These are phyloP conservation scores for Boletus rex-veris DNA, from an alignment of 768 basidiomycete genomes.

Conservation along the genomic window DNA sequence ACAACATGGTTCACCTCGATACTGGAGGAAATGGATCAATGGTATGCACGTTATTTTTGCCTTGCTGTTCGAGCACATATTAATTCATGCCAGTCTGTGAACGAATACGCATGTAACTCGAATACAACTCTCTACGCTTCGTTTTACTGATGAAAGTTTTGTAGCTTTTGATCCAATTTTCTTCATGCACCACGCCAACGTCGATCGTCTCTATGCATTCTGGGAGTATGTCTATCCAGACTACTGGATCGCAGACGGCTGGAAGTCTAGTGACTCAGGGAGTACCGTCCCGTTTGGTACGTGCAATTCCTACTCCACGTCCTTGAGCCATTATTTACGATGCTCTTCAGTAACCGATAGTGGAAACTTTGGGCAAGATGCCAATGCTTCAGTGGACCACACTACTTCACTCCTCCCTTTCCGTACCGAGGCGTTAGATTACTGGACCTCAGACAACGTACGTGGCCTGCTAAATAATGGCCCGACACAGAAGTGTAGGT, in stretches of 20 bases:
- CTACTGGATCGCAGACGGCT: constrained; percentile 14
- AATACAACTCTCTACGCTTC: not conserved
- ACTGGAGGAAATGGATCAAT: constrained; percentile 14
- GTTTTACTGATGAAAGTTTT: not conserved
- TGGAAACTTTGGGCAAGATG: constrained; percentile 2
- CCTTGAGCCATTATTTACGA: not conserved
- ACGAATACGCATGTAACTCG: constrained; percentile 19
- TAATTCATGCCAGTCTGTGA: not conserved
- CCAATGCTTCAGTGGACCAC: not conserved
- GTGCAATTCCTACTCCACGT: not conserved
- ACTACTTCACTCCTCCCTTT: constrained; percentile 9
- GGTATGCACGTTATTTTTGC: not conserved
- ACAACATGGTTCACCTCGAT: constrained; percentile 16
- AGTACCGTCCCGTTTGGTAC: constrained; percentile 4
- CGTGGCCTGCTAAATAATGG: constrained; percentile 3
- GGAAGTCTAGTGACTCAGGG: constrained; percentile 4
- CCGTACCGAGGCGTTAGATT: constrained; percentile 2
- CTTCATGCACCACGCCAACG: constrained; percentile 17
- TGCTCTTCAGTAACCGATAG: not conserved
- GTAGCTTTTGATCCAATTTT: constrained; percentile 19
- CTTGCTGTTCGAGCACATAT: not conserved
- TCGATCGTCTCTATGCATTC: constrained; percentile 20
- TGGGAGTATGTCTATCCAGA: constrained; percentile 22
- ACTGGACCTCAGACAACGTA: constrained; percentile 14
- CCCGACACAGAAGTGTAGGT: constrained; percentile 5